Conservation (phyloP, 768 basidiomycete species). For the Trametes cinnabarina region DNA sequence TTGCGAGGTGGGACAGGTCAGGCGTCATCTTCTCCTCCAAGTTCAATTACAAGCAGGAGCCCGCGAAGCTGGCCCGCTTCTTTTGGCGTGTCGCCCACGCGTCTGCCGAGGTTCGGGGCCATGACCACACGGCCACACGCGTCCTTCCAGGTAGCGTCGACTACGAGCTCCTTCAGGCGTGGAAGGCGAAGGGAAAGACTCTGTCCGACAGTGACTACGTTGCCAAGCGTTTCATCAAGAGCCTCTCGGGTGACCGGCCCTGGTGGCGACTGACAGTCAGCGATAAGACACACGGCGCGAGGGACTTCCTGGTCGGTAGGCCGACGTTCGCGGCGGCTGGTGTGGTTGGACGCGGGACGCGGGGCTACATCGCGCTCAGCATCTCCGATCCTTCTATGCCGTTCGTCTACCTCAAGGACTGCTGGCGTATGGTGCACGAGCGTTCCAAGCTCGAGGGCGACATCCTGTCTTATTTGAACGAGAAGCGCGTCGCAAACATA, state of each 20-base stretch:
- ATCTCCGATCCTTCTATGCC: neutral
- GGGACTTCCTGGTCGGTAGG: neutral
- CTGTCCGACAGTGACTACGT: neutral
- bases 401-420: slow-evolving; percentile 17
- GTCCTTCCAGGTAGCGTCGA: neutral
- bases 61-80: neutral
- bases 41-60: slow-evolving; percentile 1
- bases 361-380: slow-evolving; percentile 8
- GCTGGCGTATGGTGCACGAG: slow-evolving; percentile 2
- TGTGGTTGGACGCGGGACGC: neutral
- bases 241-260: neutral
- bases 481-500: neutral
- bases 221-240: neutral
- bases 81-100: neutral
- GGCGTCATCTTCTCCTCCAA: neutral
- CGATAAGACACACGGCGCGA: neutral
- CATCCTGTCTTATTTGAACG: neutral
- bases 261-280: neutral
- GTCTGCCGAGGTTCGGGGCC: neutral
- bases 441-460: slow-evolving; percentile 3
- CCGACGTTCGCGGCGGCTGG: neutral
- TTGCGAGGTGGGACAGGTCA: neutral
- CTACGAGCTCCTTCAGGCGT: neutral
- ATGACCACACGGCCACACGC: neutral
- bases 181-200: neutral